Base-by-base conservation (phyloP, 345 rosid genomes). In the Camelina sativa region DNA sequence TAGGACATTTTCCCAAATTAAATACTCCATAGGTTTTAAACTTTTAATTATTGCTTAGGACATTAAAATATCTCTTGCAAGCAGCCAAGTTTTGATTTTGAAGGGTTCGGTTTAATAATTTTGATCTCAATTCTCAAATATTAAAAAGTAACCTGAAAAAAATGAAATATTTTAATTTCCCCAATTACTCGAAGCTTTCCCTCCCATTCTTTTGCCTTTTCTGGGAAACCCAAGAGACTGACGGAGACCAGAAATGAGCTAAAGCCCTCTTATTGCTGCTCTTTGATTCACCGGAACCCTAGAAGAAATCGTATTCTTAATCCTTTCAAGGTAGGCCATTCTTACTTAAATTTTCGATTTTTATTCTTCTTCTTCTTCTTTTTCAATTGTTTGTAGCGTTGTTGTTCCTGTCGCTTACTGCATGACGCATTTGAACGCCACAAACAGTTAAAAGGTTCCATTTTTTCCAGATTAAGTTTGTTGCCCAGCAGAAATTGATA, bases 121-220 rank as follows among this genome's bases (percentile, higher is more conserved):
- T 61, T 61, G 52, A 47, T 63, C 38, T 8, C 15, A 63, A 4
- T 46, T 44, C 55, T 64, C 1, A 64, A 25, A 11, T 63, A 7
- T 46, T 30, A 35, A 46, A 17, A 50, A 32, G 0, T 19, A 11
- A 66, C 41, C 3, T 4, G 40, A 35, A 61, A 60, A 48, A 4
- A 48, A 4, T 34, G 25, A n/a, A 1, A 7, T n/a, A 62, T 37
- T 74, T 34, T 75, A 50, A 67, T 58, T 35, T 59, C 9, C 6
- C 25, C 34, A 3, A 28, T 41, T 50, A 20, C 55, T 22, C n/a
- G 15, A 22, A 63, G 54, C 28, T 46, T 77, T 77, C 80, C 80
- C 80, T 77, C 80, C 80, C 80, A 53, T 28, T 76, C 53, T 71
- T 54, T 40, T 30, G 58, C 37, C 1, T 55, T 30, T 62, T 56